A percentile compares a stretch with the other conserved stretches of the same genome.
These are phyloP conservation scores for Monotropa hypopitys DNA, from an alignment of 179 eudicot genomes.

Conservation along the genomic window DNA sequence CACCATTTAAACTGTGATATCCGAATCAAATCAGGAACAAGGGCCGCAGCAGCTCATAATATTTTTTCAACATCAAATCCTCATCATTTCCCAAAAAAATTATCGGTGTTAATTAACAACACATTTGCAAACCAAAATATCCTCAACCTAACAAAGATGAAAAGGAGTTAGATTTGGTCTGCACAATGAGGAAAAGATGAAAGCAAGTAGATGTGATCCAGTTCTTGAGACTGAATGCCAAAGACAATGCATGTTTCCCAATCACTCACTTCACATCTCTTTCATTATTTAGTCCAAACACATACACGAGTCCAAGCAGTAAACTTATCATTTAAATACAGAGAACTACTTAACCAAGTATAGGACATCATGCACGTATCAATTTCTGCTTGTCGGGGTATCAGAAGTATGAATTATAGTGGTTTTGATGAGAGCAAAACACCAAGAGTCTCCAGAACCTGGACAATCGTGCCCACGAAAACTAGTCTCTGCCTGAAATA, in stretches of 20 bases:
- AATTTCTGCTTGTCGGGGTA: background rate
- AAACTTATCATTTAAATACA: background rate
- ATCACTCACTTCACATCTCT: background rate
- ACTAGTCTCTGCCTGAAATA: background rate
- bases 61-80: background rate
- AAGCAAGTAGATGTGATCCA: background rate
- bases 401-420: background rate
- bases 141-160: background rate
- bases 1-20: background rate
- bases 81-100: background rate
- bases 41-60: background rate
- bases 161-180: conserved; percentile 1
- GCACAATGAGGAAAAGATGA: background rate
- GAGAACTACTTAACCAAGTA: background rate
- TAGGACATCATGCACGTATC: background rate
- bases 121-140: background rate
- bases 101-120: background rate
- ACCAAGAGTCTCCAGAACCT: background rate
- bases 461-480: background rate
- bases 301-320: background rate
- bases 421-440: background rate
- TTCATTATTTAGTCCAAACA: background rate
- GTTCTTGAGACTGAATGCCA: background rate
- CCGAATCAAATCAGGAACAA: conserved; percentile 1
- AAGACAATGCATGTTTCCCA: background rate